Conservation (phyloP, 371 early-diverging fungal species). For the Capillidium heterosporum region DNA sequence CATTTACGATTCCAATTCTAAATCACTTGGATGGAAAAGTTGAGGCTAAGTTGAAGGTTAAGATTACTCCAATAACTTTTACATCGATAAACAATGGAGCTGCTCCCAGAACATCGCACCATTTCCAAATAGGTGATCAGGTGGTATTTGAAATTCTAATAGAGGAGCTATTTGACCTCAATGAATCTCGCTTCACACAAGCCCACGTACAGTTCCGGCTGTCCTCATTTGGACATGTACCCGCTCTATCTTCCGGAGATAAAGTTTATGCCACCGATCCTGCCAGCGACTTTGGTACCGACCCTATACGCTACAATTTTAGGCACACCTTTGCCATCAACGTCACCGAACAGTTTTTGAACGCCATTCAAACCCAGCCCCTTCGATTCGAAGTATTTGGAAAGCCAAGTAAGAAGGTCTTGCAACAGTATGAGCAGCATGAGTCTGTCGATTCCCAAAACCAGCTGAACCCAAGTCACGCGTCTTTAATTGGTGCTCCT, state of each 20-base stretch:
- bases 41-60: slow-evolving; percentile 23
- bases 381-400: slow-evolving; percentile 48
- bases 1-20: slow-evolving; percentile 26
- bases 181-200: slow-evolving; percentile 44
- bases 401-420: slow-evolving; percentile 21
- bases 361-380: slow-evolving; percentile 18
- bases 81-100: slow-evolving; percentile 1
- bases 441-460: slow-evolving; percentile 14
- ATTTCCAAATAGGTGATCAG: slow-evolving; percentile 22
- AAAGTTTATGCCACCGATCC: slow-evolving; percentile 49
- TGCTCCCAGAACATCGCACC: slow-evolving; percentile 1
- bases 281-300: slow-evolving; percentile 27
- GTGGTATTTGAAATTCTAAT: slow-evolving; percentile 54
- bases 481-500: neutral
- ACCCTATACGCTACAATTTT: slow-evolving; percentile 33
- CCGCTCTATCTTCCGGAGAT: slow-evolving; percentile 15
- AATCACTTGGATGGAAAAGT: slow-evolving; percentile 32
- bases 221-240: slow-evolving; percentile 31
- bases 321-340: slow-evolving; percentile 34
- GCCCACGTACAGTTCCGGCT: slow-evolving; percentile 65
- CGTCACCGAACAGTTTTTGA: slow-evolving; percentile 21
- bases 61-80: slow-evolving; percentile 24
- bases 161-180: slow-evolving; percentile 40
- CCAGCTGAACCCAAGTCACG: neutral
- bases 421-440: slow-evolving; percentile 38